Base-by-base conservation (phyloP, 164 flowering plant genomes). In the Platanus orientalis region DNA sequence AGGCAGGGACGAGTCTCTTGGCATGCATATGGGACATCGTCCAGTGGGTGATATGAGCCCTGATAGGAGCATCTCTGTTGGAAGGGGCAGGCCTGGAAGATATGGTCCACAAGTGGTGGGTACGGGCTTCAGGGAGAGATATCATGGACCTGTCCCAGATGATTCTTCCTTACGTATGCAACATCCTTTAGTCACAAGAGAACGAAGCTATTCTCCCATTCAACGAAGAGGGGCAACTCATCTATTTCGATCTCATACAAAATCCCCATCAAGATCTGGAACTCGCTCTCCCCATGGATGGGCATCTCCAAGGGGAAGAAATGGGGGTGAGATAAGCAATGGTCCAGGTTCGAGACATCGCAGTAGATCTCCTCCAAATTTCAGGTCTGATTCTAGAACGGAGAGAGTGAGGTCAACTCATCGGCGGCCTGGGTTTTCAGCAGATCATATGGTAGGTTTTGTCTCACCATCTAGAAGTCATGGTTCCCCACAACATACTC, bases 181-280 rank as follows among this genome's bases (percentile, higher is more conserved):
- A 5, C 70, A 70, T 44, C 68, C 70, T 63, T 30, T 74, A 27
- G 9, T 69, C 65, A 67, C 71, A 54, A 74, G 83, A 63, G 83
- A 81, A 10, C 56, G 66, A 49, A 78, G 80, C 66, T 75, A 75
- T 69, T 81, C 83, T 62, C 83, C 88, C 5, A 40, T 24, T 64
- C 67, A 62, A 24, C 71, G 77, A 65, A 65, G 66, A 60, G 72
- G 70, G n/a, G 60, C 57, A 34, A 24, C 60, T 54, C 75, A 53
- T 69, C 27, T 39, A 7, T 61, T 73, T 40, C 60, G 72, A 34
- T 51, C 78, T 14, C 65, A 30, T 32, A 62, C 75, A 13, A 81
- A 64, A 50, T 79, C 87, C 47, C 71, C 77, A 0, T 80, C 83
- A 52, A 79, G 82, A 69, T 79, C 88, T 30, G 73, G 80, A 79